Percentiles rank a stretch among this genome's conserved stretches.
Evolutionary conservation across 2,329 filamentous ascomycete genomes (phyloP).

Genomic region (Claviceps paspali): DNA sequence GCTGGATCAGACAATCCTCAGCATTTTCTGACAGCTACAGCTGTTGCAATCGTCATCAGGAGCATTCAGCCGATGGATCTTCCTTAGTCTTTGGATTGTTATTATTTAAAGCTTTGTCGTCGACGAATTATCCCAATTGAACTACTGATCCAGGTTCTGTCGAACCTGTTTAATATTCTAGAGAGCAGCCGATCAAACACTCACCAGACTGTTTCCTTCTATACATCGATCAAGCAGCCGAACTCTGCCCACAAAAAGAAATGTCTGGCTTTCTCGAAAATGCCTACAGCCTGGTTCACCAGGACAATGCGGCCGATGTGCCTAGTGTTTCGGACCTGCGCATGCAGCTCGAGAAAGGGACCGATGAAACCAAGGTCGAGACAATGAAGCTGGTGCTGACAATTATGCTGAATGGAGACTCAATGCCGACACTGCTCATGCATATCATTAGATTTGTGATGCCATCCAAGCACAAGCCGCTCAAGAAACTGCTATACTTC

Average conservation of each 20-base stretch:
- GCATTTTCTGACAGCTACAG: conserved; percentile 15
- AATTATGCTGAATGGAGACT: conserved; percentile 95
- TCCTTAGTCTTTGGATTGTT: not conserved
- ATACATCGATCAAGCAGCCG: not conserved
- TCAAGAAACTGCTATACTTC: conserved; percentile 98
- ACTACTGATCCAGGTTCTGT: not conserved
- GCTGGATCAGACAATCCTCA: conserved; percentile 11
- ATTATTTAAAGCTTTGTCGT: not conserved
- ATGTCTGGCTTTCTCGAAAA: conserved; percentile 95
- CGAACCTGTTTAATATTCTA: not conserved
- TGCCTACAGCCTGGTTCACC: conserved; percentile 90
- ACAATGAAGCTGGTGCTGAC: conserved; percentile 94
- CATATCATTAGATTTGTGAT: conserved; percentile 99
- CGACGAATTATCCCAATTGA: not conserved
- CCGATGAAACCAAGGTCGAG: conserved; percentile 81
- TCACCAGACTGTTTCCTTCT: not conserved
- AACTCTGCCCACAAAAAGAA: conserved; percentile 8
- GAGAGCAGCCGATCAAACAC: not conserved
- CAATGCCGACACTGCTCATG: conserved; percentile 92
- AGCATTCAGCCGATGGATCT: conserved; percentile 2
- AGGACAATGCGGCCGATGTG: conserved; percentile 92
- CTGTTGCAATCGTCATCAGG: conserved; percentile 12
- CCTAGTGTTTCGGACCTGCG: conserved; percentile 83
- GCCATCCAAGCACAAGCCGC: conserved; percentile 88
- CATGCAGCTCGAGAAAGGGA: conserved; percentile 85